Evolutionary conservation across 345 rosid genomes (phyloP), one percentile per base, ranked within the genome.

Genomic region (Lumnitzera littorea): DNA sequence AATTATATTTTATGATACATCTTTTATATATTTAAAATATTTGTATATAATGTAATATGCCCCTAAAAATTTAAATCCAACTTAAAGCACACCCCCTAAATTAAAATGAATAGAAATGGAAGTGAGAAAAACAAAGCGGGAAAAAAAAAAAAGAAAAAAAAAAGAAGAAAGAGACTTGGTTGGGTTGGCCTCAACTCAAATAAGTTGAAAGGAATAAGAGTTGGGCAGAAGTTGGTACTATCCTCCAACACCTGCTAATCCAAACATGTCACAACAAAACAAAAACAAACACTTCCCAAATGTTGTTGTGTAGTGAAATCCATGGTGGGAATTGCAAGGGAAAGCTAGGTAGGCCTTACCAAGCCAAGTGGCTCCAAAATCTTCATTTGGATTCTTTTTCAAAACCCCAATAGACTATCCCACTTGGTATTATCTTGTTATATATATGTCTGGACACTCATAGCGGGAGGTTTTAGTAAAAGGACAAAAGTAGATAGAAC

Each of bases 201-300:
- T 36, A 36, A 36, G 43, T 36, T 36, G 23, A 51, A 50, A 47
- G 74, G 86, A 81, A 77, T 74, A 75, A 79, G 72, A 78, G 80
- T 62, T 72, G 90, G 83, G 83, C 71, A 59, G 71, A 62, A 11
- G 48, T 70, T 75, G 84, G 67, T 17, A 63, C 67, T 64, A 68
- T 75, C 64, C 71, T 67, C 50, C 27, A 68, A 60, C 65, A 48
- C 62, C 62, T 68, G 56, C 49, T 62, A 59, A 48, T 64, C 69
- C 82, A 79, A 78, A 53, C 79, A 74, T 70, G 85, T 71, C 77
- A 67, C 41, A 68, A 70, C 84, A 82, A 79, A 59, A 58, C 82
- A 74, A 73, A 79, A 65, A 80, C 72, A 62, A 80, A 77, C 49
- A 60, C 50, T 41, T 59, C 48, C 48, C n/a, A 56, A 50, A 27